Conservation (phyloP, 2,329 filamentous ascomycete species). For the Waltergamsia citrina region DNA sequence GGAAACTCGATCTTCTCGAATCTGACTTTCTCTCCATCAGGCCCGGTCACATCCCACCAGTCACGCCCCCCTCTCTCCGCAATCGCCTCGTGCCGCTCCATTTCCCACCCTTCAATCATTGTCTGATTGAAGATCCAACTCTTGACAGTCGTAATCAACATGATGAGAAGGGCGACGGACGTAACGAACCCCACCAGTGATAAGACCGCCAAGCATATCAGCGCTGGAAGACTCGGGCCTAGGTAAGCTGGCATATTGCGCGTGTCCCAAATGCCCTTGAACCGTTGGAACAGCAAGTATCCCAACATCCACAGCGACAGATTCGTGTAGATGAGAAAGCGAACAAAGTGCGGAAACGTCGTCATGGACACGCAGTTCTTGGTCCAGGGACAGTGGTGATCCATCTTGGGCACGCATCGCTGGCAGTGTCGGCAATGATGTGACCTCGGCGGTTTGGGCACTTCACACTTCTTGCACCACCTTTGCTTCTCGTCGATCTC, state of each 20-base stretch:
- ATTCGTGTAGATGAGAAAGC: conserved; percentile 66
- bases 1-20: conserved; percentile 67
- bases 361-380: conserved; percentile 73
- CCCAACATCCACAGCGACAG: conserved; percentile 52
- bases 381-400: conserved; percentile 84
- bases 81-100: conserved; percentile 52
- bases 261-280: conserved; percentile 50
- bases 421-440: conserved; percentile 75
- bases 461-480: conserved; percentile 71
- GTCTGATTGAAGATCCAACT: conserved; percentile 61
- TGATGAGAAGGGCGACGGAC: conserved; percentile 51
- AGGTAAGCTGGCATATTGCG: conserved; percentile 66
- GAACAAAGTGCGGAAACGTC: conserved; percentile 74
- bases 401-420: conserved; percentile 72
- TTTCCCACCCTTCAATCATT: conserved; percentile 74
- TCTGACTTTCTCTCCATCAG: conserved; percentile 29
- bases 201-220: conserved; percentile 53
- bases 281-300: conserved; percentile 50
- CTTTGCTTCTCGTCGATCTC: conserved; percentile 24
- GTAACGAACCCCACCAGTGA: conserved; percentile 48
- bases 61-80: conserved; percentile 36
- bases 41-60: conserved; percentile 29
- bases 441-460: conserved; percentile 64
- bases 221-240: conserved; percentile 51
- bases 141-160: conserved; percentile 53